Base-by-base conservation (phyloP, 208 protist genomes). In the Trypanosoma avium region DNA sequence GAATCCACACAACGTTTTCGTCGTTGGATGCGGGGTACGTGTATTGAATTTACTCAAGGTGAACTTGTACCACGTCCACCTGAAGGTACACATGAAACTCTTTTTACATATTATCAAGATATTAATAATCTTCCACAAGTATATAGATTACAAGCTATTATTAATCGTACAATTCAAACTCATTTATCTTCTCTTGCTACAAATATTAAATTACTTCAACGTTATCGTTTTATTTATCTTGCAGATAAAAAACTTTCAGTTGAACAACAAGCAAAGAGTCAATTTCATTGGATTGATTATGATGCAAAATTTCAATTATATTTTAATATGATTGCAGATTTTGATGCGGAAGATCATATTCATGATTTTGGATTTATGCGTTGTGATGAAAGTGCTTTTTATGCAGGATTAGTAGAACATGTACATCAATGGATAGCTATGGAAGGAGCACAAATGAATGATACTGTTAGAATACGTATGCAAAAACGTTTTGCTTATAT, bases 1-100 rank as follows among this genome's bases (percentile, higher is more conserved):
- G 95, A 98, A 64, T 91, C 84, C 32, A 96, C 96, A n/a, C 95
- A 95, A 64, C 67, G 69, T 10, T 99, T 99, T 63, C 80, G 90
- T 45, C 97, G 97, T 3, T 99, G 97, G 97, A 97, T 97, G 95
- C 81, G 91, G 46, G 97, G 97, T 40, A 98, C 96, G 1, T 99
- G 97, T 79, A 79, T 98, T 61, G 92, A 97, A 73, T 97, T 91
- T 76, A 96, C 93, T 3, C 85, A 96, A 27, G 90, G 90, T 29
- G 88, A 97, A 59, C 81, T 97, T 60, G 86, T 93, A 46, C 87
- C 92, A 9, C 77, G 84, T 2, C 90, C 88, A 7, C 62, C 87
- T 19, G 89, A 97, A 63, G 87, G 94, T 53, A 78, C 91, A 13
- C 79, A 93, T 70, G 67, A 78, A 49, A 84, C 84, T 22, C 68